Evolutionary conservation across 768 basidiomycete species (phyloP), one percentile per base, ranked within the genome.

Genomic region (Leccinellum rugosiceps): DNA sequence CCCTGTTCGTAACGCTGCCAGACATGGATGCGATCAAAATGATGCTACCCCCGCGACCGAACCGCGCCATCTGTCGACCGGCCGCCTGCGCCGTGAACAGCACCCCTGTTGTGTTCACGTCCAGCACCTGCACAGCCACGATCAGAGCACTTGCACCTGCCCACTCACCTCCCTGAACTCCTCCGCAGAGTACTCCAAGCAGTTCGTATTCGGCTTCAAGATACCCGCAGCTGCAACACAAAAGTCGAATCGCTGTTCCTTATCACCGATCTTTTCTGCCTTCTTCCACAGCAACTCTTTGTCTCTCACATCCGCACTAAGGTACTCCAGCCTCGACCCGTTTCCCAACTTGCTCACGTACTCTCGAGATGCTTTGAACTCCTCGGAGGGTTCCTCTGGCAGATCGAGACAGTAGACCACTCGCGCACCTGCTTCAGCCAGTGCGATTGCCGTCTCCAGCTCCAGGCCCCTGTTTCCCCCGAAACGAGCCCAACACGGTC

Each of bases 181-280:
- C 56, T 81, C 71, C 10, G 76, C 85, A 1, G 85, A 80, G 65
- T 88, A 89, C 45, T 83, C 80, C 70, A 90, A 68, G 63, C 87
- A 89, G 56, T 83, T 82, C 26, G 71, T 83, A 57, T 87, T 76
- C 0, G 74, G 63, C 63, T 79, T 82, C 65, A 88, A 67, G 52
- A 92, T 81, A 26, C 90, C 91, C 41, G 90, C 90, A n/a, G 90
- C 89, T 4, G 90, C 90, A 57, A 92, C 70, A 63, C 87, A 89
- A 14, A 86, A 78, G 67, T 93, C 90, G 75, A 92, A 79, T 62
- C 89, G 75, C 13, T 81, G 80, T 60, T 92, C 90, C 61, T 72
- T 76, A 58, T 87, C 78, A 0, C 83, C 88, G 46, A 92, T 84
- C 61, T 77, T 76, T 65, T 80, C 74, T 72, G 73, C 84, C 50